A percentile compares a stretch with the other conserved stretches of the same genome.
phyloP scores from a whole-genome alignment of 2,329 filamentous ascomycete genomes.

The Penicillium griseofulvum region DNA sequence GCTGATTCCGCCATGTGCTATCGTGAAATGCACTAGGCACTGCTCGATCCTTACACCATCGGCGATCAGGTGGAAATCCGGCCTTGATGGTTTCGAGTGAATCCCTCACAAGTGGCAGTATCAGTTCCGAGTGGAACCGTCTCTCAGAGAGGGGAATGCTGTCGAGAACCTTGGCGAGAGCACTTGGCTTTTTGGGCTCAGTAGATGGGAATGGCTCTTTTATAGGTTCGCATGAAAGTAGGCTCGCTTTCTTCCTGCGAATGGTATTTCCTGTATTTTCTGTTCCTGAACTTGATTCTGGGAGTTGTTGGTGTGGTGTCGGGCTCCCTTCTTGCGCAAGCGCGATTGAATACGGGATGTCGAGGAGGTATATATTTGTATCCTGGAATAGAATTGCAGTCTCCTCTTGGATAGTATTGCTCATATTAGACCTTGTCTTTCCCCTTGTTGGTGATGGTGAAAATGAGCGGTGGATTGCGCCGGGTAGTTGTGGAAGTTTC shows the following conservation, averaged over 20 bases:
- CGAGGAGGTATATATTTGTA: slow-evolving; percentile 51
- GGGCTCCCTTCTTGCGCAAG: slow-evolving; percentile 51
- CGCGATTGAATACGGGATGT: slow-evolving; percentile 59
- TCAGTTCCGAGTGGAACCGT: slow-evolving; percentile 27
- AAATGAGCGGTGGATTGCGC: background rate
- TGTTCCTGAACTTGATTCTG: background rate
- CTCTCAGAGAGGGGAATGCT: slow-evolving; percentile 35
- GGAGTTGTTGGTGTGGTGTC: background rate
- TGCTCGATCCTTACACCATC: slow-evolving; percentile 37
- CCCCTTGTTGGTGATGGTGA: background rate
- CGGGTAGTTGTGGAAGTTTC: slow-evolving; percentile 1
- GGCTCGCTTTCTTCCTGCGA: slow-evolving; percentile 6
- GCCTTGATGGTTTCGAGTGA: slow-evolving; percentile 38
- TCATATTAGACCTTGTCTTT: background rate
- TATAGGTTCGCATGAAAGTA: slow-evolving; percentile 49
- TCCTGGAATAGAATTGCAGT: slow-evolving; percentile 52
- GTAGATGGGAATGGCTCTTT: slow-evolving; percentile 47
- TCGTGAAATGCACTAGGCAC: slow-evolving; percentile 5
- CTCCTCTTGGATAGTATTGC: background rate
- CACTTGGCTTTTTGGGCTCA: slow-evolving; percentile 52
- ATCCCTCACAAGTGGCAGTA: slow-evolving; percentile 35
- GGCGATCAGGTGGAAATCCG: background rate
- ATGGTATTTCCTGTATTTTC: background rate
- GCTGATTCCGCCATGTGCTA: background rate
- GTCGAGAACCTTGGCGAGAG: slow-evolving; percentile 41